Conservation (phyloP, 2,329 filamentous ascomycete genomes). For the Fusarium buxicola region DNA sequence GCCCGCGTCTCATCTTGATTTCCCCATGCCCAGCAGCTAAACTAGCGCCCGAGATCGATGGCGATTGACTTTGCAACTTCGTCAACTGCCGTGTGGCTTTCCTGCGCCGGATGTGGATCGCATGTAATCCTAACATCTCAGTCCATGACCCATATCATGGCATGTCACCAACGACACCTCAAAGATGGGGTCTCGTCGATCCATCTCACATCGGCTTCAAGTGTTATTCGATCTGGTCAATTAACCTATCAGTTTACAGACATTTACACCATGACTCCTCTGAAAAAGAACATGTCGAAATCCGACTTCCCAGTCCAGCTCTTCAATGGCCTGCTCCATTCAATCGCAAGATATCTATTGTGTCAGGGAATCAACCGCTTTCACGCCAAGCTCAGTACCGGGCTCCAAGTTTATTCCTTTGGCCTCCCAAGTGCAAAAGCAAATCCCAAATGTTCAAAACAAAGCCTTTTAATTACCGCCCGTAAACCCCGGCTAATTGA, state of each 20-base stretch:
- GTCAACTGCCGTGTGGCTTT: slow-evolving; percentile 4
- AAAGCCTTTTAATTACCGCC: slow-evolving; percentile 42
- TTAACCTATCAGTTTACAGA: slow-evolving; percentile 37
- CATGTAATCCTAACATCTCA: slow-evolving; percentile 14
- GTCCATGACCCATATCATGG: background rate
- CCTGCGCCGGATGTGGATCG: background rate
- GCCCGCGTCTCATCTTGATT: slow-evolving; percentile 11
- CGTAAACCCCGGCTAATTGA: slow-evolving; percentile 41
- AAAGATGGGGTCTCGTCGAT: background rate
- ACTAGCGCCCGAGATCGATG: slow-evolving; percentile 25
- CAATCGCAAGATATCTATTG: slow-evolving; percentile 37
- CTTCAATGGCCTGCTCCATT: slow-evolving; percentile 7
- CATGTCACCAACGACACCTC: background rate
- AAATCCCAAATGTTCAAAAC: slow-evolving; percentile 44
- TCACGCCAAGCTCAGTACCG: slow-evolving; percentile 36
- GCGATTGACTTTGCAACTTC: slow-evolving; percentile 1
- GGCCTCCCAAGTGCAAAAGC: slow-evolving; percentile 34
- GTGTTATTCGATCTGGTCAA: slow-evolving; percentile 31
- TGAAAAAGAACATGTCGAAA: slow-evolving; percentile 17
- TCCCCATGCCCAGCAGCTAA: slow-evolving; percentile 17
- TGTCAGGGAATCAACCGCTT: slow-evolving; percentile 33
- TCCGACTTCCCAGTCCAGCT: slow-evolving; percentile 17
- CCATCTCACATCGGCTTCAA: background rate
- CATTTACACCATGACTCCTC: slow-evolving; percentile 35
- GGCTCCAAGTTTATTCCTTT: slow-evolving; percentile 25